These are phyloP conservation scores for Globisporangium nunn DNA, from an alignment of 352 stramenopile genomes.

Conservation along the genomic window DNA sequence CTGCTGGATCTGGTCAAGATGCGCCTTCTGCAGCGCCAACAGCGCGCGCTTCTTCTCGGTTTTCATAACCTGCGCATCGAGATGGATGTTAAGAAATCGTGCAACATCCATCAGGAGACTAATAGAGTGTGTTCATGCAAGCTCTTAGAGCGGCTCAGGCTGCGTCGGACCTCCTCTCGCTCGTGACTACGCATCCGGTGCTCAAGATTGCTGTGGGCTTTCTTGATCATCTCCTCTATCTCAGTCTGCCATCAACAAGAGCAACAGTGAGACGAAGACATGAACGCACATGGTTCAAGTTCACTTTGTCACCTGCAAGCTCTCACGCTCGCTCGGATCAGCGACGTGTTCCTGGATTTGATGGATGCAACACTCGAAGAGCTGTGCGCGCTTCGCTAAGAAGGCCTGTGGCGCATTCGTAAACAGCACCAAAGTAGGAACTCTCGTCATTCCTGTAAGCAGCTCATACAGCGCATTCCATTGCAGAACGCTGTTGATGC, in stretches of 20 bases:
- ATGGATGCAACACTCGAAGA: constrained; percentile 22
- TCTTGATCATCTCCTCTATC: constrained; percentile 16
- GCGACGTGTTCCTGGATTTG: constrained; percentile 14
- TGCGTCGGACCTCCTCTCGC: constrained; percentile 15
- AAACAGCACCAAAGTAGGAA: neutral
- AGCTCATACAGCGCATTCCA: neutral
- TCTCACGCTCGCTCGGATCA: constrained; percentile 13
- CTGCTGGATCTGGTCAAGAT: constrained; percentile 25
- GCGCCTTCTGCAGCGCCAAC: constrained; percentile 19
- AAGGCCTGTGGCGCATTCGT: constrained; percentile 13
- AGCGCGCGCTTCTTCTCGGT: constrained; percentile 18
- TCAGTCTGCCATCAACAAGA: constrained; percentile 10
- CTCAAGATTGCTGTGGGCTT: constrained; percentile 17
- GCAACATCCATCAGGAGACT: neutral
- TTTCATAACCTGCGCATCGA: constrained; percentile 5
- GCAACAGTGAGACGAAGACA: neutral
- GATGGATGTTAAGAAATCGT: neutral
- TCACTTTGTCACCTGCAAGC: constrained; percentile 11
- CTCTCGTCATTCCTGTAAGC: neutral
- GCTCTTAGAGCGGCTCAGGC: neutral
- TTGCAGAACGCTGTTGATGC: no score
- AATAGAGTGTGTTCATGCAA: neutral
- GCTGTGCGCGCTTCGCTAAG: constrained; percentile 19
- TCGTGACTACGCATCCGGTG: constrained; percentile 13
- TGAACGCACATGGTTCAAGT: neutral